Percentiles rank a stretch among this genome's conserved stretches.
Conservation (phyloP, 2,329 filamentous ascomycete species). For the Aureobasidium melanogenum region DNA sequence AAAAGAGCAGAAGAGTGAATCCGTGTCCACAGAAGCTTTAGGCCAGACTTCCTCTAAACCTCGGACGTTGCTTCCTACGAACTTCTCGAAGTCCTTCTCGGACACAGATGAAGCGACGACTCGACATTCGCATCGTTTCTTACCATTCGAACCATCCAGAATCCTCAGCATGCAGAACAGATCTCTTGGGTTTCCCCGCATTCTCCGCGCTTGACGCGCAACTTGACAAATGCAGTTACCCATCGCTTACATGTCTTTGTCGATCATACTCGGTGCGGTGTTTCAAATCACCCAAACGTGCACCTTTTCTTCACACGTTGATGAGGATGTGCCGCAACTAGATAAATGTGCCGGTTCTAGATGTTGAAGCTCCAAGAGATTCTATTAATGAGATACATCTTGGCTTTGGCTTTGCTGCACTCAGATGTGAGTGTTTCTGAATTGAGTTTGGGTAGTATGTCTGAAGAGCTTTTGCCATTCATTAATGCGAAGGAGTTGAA, state of each 20-base stretch:
- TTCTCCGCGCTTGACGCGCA: background rate
- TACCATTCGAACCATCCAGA: background rate
- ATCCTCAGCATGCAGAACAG: background rate
- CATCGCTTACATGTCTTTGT: background rate
- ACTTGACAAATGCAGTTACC: background rate
- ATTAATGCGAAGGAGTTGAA: background rate
- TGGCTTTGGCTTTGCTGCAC: background rate
- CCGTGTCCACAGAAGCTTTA: too few species aligned
- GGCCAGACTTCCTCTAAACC: too few species aligned
- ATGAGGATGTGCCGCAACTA: background rate
- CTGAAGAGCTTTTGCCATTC: background rate
- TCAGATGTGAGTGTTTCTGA: background rate
- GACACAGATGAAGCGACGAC: background rate
- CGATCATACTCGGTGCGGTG: conserved; percentile 3
- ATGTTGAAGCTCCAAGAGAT: background rate
- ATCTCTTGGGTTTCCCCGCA: background rate
- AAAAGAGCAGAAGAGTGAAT: too few species aligned
- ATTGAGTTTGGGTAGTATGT: background rate
- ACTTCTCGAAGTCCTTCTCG: background rate
- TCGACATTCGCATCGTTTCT: too few species aligned
- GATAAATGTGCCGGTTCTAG: background rate
- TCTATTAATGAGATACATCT: background rate
- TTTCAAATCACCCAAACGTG: background rate
- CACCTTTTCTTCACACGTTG: background rate
- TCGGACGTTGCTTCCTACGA: background rate